Percentiles rank a stretch among this genome's conserved stretches.
Evolutionary conservation across 106 monocot genomes (phyloP).

Genomic region (Dendrobium officinale): DNA sequence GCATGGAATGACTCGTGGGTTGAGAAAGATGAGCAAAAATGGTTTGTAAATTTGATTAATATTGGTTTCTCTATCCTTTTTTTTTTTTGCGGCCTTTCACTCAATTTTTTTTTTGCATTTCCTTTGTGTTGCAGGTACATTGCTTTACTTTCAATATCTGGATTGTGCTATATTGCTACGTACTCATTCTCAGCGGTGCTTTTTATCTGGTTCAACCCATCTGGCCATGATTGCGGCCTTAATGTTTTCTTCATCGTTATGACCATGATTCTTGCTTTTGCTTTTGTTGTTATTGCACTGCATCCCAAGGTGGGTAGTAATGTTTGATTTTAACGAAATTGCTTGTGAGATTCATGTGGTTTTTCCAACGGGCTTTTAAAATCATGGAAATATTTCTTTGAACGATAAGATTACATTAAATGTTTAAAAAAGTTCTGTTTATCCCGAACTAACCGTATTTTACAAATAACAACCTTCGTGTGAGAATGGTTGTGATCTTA

Average conservation of each 20-base stretch:
- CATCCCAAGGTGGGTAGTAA: constrained; percentile 67
- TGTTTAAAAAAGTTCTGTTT: neutral
- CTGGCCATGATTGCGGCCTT: constrained; percentile 82
- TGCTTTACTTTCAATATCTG: constrained; percentile 62
- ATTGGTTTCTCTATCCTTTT: neutral
- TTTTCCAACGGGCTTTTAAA: neutral
- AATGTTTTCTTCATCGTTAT: constrained; percentile 88
- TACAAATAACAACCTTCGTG: neutral
- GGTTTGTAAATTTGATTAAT: constrained; percentile 23
- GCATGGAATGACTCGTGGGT: constrained; percentile 94
- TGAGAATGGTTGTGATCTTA: neutral
- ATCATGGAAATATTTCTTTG: neutral
- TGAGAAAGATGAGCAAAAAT: constrained; percentile 90
- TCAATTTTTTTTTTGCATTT: neutral
- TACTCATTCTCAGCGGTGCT: constrained; percentile 72
- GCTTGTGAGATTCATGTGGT: neutral
- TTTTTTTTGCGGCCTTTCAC: neutral
- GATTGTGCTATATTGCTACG: constrained; percentile 69
- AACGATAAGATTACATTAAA: neutral
- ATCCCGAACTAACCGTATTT: neutral
- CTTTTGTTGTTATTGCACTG: constrained; percentile 65
- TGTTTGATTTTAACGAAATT: neutral
- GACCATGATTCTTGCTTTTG: constrained; percentile 84
- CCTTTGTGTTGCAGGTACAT: constrained; percentile 54
- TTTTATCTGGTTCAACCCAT: constrained; percentile 94